phyloP scores from a whole-genome alignment of 208 protist species.

The Leishmania gerbilli region DNA sequence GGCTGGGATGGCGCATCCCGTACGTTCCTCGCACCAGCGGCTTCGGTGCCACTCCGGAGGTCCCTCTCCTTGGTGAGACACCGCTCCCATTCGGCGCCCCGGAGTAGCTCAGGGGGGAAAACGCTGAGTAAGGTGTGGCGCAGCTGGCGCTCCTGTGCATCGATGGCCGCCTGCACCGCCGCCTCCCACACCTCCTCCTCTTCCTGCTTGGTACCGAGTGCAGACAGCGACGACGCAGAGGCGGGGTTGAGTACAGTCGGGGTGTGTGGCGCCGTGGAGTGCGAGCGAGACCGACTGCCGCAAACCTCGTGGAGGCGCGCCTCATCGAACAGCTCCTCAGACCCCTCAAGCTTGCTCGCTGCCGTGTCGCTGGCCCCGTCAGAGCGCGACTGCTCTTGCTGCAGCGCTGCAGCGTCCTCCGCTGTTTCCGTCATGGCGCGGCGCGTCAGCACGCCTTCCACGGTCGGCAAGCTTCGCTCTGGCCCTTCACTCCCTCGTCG shows the following conservation, averaged over 20 bases:
- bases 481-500: background rate
- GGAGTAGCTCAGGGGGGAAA: constrained; percentile 25
- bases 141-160: constrained; percentile 29
- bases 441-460: constrained; percentile 8
- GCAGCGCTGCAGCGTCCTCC: background rate
- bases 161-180: constrained; percentile 4
- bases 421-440: background rate
- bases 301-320: background rate
- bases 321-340: background rate
- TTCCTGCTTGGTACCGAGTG: constrained; percentile 1
- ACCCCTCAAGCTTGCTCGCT: background rate
- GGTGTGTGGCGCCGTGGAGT: constrained; percentile 1
- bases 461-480: constrained; percentile 2
- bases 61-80: background rate
- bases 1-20: background rate
- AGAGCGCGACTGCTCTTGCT: background rate
- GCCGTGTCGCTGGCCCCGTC: background rate
- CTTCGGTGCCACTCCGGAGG: background rate
- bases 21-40: background rate
- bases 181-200: constrained; percentile 9
- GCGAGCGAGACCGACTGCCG: constrained; percentile 7
- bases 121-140: constrained; percentile 32
- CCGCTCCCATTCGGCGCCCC: background rate
- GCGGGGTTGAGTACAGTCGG: background rate
- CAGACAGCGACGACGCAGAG: background rate